phyloP scores from a whole-genome alignment of 176 grass and related monocot species.

The Oryza glaberrima region DNA sequence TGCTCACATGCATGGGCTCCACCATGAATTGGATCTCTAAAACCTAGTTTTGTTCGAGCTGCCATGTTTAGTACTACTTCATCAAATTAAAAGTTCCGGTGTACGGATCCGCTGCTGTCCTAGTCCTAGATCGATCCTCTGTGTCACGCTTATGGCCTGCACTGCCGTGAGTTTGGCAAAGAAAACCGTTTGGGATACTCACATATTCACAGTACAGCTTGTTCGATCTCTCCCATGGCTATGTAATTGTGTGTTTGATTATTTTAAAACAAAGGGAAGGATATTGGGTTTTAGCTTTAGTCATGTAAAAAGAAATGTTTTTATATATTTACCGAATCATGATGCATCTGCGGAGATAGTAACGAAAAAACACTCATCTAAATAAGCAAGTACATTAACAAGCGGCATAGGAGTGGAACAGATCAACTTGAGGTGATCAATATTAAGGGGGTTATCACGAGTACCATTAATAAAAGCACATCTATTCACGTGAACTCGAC shows the following conservation, averaged over 20 bases:
- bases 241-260: not conserved
- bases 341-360: too few relatives aligned
- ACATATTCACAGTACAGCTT: not conserved
- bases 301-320: not conserved
- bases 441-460: not conserved
- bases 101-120: not conserved
- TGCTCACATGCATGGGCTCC: slow-evolving; percentile 14
- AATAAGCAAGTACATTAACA: too few relatives aligned
- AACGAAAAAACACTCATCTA: too few relatives aligned
- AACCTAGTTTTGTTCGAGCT: slow-evolving; percentile 40
- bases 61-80: not conserved
- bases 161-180: not conserved
- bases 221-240: not conserved
- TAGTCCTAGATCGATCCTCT: not conserved
- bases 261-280: not conserved
- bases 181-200: not conserved
- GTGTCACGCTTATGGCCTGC: not conserved
- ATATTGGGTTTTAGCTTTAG: not conserved
- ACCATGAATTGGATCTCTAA: not conserved
- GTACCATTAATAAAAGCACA: not conserved
- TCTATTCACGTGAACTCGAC: not conserved
- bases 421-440: too few relatives aligned
- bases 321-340: too few relatives aligned
- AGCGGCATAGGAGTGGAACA: too few relatives aligned
- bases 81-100: too few relatives aligned